Conservation (phyloP, 495 filamentous ascomycete genomes). For the Penicillium ochrochloron region DNA sequence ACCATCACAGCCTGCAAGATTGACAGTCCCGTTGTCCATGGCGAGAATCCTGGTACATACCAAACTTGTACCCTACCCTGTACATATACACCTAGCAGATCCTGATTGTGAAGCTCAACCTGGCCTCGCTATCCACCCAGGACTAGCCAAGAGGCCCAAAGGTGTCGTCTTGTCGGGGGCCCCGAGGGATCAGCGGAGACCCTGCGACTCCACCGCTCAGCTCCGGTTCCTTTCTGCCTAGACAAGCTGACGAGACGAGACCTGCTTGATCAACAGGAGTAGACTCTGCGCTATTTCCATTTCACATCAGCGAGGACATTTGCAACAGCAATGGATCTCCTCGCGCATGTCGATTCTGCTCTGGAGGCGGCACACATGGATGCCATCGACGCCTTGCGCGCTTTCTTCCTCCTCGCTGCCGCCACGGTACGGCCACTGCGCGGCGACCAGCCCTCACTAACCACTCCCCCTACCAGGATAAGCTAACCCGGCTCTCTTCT, state of each 20-base stretch:
- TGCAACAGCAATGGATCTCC: slow-evolving; percentile 25
- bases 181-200: neutral
- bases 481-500: neutral
- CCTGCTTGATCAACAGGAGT: neutral
- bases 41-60: neutral
- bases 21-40: neutral
- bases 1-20: neutral
- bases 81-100: neutral
- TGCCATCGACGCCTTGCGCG: slow-evolving; percentile 45
- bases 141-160: neutral
- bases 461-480: neutral
- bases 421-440: slow-evolving; percentile 47
- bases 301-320: neutral
- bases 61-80: neutral
- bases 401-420: slow-evolving; percentile 51
- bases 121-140: neutral
- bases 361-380: slow-evolving; percentile 44
- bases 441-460: neutral
- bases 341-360: slow-evolving; percentile 30
- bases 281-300: neutral
- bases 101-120: neutral
- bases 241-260: neutral
- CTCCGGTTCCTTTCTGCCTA: slow-evolving; percentile 1
- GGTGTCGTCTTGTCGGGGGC: neutral
- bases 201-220: neutral